Conservation (phyloP, 2,329 filamentous ascomycete genomes). For the Chlorencoelia australis region DNA sequence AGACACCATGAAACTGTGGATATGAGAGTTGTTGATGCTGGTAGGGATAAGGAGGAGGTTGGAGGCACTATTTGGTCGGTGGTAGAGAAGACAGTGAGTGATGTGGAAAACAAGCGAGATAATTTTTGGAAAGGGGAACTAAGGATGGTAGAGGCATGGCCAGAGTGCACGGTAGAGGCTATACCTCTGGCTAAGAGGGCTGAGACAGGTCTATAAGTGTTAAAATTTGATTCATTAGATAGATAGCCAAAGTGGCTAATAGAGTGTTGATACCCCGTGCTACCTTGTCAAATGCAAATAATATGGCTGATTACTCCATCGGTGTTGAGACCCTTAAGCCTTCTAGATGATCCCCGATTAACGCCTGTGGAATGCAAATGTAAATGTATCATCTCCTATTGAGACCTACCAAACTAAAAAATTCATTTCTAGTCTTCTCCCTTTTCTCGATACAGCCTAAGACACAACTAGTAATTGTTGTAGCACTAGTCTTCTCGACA, state of each 20-base stretch:
- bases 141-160: constrained; percentile 12
- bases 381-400: constrained; percentile 34
- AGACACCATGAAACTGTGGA: constrained; percentile 38
- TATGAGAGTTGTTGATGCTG: constrained; percentile 44
- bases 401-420: constrained; percentile 67
- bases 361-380: constrained; percentile 15
- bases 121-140: constrained; percentile 32
- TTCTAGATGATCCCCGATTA: too few species aligned
- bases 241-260: too few species aligned
- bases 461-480: constrained; percentile 93
- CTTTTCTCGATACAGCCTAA: constrained; percentile 90
- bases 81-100: constrained; percentile 31
- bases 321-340: constrained; percentile 30
- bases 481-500: constrained; percentile 82
- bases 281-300: too few species aligned
- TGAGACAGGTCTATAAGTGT: too few species aligned
- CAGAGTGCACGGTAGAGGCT: too few species aligned
- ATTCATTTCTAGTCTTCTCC: constrained; percentile 92
- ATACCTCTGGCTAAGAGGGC: too few species aligned
- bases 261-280: too few species aligned
- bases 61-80: constrained; percentile 36
- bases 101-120: constrained; percentile 40
- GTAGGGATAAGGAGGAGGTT: constrained; percentile 45
- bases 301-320: too few species aligned
- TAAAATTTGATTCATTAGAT: too few species aligned